Conservation (phyloP, 1,284 basidiomycete genomes). For the Hemileia vastatrix region DNA sequence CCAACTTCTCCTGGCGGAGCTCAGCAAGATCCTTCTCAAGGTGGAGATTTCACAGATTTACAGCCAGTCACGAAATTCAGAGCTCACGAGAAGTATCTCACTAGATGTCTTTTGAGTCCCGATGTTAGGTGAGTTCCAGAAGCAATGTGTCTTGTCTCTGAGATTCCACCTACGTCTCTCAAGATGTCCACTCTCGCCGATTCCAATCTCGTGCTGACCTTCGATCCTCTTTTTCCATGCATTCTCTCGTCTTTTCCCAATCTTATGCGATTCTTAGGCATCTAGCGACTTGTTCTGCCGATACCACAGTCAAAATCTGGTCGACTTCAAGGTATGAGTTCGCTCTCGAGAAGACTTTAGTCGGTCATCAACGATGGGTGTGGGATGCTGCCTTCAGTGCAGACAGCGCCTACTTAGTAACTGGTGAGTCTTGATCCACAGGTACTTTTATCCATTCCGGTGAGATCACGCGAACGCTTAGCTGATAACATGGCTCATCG, state of each 20-base stretch:
- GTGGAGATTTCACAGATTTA: conserved; percentile 56
- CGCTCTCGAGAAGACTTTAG: conserved; percentile 73
- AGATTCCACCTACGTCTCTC: too few relatives aligned
- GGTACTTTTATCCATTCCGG: neutral
- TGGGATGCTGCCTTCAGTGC: conserved; percentile 99
- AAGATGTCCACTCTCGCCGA: conserved; percentile 21
- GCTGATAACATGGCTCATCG: neutral
- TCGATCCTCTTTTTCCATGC: neutral
- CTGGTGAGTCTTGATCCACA: conserved; percentile 53
- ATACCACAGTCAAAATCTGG: conserved; percentile 97
- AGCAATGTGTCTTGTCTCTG: too few relatives aligned
- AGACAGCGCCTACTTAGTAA: conserved; percentile 93
- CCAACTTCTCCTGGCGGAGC: neutral
- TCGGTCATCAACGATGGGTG: conserved; percentile 97
- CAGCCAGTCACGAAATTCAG: conserved; percentile 92
- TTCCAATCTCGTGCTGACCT: neutral
- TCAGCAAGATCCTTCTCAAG: conserved; percentile 9
- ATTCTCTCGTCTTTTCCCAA: neutral
- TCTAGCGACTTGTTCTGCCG: conserved; percentile 96
- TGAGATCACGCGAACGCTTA: neutral
- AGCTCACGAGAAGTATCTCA: conserved; percentile 90
- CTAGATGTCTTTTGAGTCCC: conserved; percentile 80
- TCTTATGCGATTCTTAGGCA: conserved; percentile 52
- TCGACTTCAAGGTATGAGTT: conserved; percentile 82
- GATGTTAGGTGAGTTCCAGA: conserved; percentile 69